phyloP scores from a whole-genome alignment of 2,329 filamentous ascomycete species.

The Ambrosiella beaveri region DNA sequence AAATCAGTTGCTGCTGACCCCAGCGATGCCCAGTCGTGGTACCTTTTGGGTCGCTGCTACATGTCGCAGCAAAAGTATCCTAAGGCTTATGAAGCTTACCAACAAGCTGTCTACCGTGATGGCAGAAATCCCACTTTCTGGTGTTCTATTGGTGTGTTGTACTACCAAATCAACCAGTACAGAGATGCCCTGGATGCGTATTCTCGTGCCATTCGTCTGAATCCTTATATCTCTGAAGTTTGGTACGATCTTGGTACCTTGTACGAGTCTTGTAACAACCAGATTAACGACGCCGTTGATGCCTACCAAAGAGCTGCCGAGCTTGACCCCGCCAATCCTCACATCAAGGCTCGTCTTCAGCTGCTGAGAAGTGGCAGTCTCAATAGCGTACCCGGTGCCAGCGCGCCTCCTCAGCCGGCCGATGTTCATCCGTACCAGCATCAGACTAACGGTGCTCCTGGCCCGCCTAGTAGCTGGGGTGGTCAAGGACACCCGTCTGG shows the following conservation, averaged over 20 bases:
- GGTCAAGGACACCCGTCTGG: conserved; percentile 25
- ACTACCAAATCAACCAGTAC: conserved; percentile 99
- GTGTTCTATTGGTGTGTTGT: conserved; percentile 97
- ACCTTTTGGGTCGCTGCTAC: conserved; percentile 90
- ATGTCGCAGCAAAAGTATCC: conserved; percentile 99
- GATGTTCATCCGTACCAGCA: conserved; percentile 94
- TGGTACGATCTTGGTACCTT: conserved; percentile 97
- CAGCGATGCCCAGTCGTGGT: conserved; percentile 94
- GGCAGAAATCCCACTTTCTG: conserved; percentile 97
- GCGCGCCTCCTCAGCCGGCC: conserved; percentile 68
- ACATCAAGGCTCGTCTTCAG: conserved; percentile 89
- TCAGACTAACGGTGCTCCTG: conserved; percentile 64
- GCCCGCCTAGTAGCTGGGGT: conserved; percentile 78
- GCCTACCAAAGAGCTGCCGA: conserved; percentile 90
- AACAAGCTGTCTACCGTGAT: conserved; percentile 95
- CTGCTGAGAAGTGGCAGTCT: conserved; percentile 68
- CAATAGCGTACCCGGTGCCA: conserved; percentile 50
- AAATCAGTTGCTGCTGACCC: conserved; percentile 92
- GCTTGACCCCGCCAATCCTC: conserved; percentile 78
- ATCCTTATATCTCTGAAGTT: conserved; percentile 96
- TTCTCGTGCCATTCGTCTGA: conserved; percentile 85
- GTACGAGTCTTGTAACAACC: conserved; percentile 99
- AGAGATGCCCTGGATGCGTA: conserved; percentile 94
- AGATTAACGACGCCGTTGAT: conserved; percentile 88
- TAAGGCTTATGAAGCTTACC: conserved; percentile 95